Evolutionary conservation across 768 basidiomycete species (phyloP).

Genomic region (Lactarius pseudohatsudake): DNA sequence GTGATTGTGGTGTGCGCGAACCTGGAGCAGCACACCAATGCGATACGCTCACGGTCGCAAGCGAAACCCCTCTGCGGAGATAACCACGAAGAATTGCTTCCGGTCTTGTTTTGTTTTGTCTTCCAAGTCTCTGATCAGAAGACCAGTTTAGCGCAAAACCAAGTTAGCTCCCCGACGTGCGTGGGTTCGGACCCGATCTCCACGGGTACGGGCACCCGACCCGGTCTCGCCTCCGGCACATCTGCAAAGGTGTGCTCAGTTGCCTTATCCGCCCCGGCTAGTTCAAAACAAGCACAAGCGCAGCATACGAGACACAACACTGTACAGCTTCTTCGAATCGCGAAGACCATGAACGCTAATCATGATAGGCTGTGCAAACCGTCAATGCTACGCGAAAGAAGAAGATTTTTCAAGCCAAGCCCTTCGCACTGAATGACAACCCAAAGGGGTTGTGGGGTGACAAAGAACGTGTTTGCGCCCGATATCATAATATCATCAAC

Average conservation of each 20-base stretch:
- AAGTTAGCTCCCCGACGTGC: neutral
- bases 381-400: neutral
- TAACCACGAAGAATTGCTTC: neutral
- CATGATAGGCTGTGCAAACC: neutral
- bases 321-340: neutral
- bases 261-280: neutral
- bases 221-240: neutral
- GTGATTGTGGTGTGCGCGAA: neutral
- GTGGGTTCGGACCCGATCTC: neutral
- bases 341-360: neutral
- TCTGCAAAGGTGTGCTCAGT: neutral
- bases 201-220: neutral
- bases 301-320: neutral
- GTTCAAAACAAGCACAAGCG: neutral
- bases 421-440: neutral
- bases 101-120: neutral
- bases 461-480: too few species aligned
- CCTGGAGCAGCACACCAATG: neutral
- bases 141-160: neutral
- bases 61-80: neutral
- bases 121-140: neutral
- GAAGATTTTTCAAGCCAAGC: neutral
- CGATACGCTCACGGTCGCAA: neutral
- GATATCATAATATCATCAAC: too few species aligned
- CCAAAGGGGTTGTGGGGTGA: neutral